Percentiles rank a stretch among this genome's conserved stretches.
Evolutionary conservation across 768 basidiomycete genomes (phyloP).

Genomic region (Rhodotorula taiwanensis): DNA sequence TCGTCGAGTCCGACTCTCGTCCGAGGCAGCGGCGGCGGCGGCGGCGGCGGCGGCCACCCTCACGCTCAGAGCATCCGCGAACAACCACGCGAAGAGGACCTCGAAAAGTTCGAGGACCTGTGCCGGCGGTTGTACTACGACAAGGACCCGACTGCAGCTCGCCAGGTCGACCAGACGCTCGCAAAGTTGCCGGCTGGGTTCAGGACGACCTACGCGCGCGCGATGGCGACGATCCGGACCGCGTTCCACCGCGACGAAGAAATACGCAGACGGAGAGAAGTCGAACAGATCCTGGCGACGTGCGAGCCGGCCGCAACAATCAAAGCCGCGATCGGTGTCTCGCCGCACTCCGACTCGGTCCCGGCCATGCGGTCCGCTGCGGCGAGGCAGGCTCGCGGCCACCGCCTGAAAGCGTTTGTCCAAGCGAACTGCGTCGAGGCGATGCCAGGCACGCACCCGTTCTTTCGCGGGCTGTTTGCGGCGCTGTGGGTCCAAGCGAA

Average conservation of each 20-base stretch:
- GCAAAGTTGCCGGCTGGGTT: constrained; percentile 11
- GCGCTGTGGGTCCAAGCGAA: constrained; percentile 28
- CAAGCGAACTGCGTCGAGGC: constrained; percentile 12
- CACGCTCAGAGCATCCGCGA: no score
- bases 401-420: constrained; percentile 16
- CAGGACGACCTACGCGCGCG: constrained; percentile 26
- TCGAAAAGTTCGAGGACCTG: constrained; percentile 10
- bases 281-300: constrained; percentile 13
- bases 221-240: constrained; percentile 23
- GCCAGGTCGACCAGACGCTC: constrained; percentile 25
- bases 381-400: constrained; percentile 12
- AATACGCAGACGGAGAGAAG: neutral
- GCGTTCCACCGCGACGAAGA: constrained; percentile 35
- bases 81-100: no score
- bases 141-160: neutral
- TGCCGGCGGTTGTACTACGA: constrained; percentile 24
- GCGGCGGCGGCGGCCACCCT: no score
- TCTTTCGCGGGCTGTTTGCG: constrained; percentile 24
- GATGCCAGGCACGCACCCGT: constrained; percentile 33
- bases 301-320: neutral
- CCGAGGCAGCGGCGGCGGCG: no score
- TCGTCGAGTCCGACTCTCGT: no score
- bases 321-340: constrained; percentile 12
- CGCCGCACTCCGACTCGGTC: constrained; percentile 6
- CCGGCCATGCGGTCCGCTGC: constrained; percentile 5